Percentiles rank a stretch among this genome's conserved stretches.
phyloP scores from a whole-genome alignment of 768 basidiomycete genomes.

The Omphalotus guepiniiformis region DNA sequence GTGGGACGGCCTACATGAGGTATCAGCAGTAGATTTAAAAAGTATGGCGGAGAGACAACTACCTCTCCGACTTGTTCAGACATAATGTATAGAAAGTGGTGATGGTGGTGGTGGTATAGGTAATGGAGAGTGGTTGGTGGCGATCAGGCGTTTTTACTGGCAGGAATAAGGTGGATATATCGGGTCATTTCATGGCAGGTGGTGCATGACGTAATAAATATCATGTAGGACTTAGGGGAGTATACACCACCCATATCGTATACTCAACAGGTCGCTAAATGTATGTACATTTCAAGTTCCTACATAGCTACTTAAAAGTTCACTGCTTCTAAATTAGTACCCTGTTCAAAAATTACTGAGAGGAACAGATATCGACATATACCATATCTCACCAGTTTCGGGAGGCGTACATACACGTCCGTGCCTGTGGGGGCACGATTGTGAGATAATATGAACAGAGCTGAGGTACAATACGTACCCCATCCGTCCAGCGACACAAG shows the following conservation, averaged over 20 bases:
- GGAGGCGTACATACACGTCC: slow-evolving; percentile 77
- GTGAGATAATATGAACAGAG: slow-evolving; percentile 3
- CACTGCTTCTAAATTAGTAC: slow-evolving; percentile 82
- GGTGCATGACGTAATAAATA: not conserved
- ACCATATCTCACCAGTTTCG: slow-evolving; percentile 59
- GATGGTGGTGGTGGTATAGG: slow-evolving; percentile 6
- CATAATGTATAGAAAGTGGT: slow-evolving; percentile 17
- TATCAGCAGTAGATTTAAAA: slow-evolving; percentile 19
- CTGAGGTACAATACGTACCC: slow-evolving; percentile 47
- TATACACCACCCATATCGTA: not conserved
- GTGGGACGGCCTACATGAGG: slow-evolving; percentile 61
- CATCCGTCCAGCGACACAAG: slow-evolving; percentile 79
- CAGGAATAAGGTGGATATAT: not conserved
- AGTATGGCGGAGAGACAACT: slow-evolving; percentile 21
- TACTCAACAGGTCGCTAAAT: not conserved
- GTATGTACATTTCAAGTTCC: not conserved
- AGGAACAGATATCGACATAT: not conserved
- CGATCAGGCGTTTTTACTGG: not conserved
- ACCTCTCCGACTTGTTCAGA: slow-evolving; percentile 41
- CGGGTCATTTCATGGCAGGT: not conserved
- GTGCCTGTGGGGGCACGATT: slow-evolving; percentile 51
- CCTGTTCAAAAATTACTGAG: slow-evolving; percentile 35
- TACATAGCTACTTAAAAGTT: slow-evolving; percentile 46
- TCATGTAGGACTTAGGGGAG: not conserved
- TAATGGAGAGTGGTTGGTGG: not conserved